These are phyloP conservation scores for Penicillium olsonii DNA, from an alignment of 2,329 filamentous ascomycete genomes.

Conservation along the genomic window DNA sequence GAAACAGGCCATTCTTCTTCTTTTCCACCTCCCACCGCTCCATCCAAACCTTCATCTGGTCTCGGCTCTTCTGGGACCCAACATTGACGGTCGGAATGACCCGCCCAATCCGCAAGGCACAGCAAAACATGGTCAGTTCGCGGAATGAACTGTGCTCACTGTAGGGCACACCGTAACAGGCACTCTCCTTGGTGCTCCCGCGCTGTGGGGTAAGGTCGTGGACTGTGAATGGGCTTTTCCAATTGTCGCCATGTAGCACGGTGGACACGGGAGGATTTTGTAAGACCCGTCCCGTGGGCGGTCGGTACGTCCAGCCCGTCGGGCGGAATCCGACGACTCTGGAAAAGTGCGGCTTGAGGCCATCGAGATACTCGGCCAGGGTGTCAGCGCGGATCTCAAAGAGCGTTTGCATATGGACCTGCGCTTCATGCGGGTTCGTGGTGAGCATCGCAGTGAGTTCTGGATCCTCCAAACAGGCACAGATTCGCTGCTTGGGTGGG, in stretches of 20 bases:
- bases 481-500: conserved; percentile 78
- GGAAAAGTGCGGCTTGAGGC: conserved; percentile 77
- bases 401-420: conserved; percentile 96
- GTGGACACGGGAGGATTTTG: conserved; percentile 65
- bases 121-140: conserved; percentile 91
- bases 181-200: conserved; percentile 77
- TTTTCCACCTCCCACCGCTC: conserved; percentile 65
- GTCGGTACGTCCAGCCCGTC: conserved; percentile 90
- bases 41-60: conserved; percentile 67
- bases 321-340: conserved; percentile 89
- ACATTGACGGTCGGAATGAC: conserved; percentile 93
- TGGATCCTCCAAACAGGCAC: conserved; percentile 78
- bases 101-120: conserved; percentile 80
- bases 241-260: conserved; percentile 67
- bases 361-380: conserved; percentile 80
- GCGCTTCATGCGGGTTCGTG: conserved; percentile 75
- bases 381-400: conserved; percentile 94
- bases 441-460: conserved; percentile 80
- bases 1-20: conserved; percentile 62
- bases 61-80: conserved; percentile 63
- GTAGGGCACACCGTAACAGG: conserved; percentile 93
- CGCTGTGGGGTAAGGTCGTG: conserved; percentile 76
- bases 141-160: conserved; percentile 94
- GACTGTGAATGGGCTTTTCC: conserved; percentile 73
- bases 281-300: conserved; percentile 63